Evolutionary conservation across 768 basidiomycete species (phyloP).

Genomic region (Tephrocybe sp.): DNA sequence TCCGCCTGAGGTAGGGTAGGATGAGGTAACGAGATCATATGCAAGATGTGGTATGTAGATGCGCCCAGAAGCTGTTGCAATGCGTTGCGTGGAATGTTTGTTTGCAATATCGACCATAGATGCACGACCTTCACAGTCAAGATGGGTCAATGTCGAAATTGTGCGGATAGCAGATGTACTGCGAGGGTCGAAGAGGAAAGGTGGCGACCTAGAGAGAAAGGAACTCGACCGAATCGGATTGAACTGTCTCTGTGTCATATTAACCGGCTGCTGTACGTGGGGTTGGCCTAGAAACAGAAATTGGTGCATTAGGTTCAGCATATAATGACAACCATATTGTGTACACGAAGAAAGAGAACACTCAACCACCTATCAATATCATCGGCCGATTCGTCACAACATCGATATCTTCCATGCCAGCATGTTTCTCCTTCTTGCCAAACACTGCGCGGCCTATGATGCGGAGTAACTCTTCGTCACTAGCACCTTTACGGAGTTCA

Average conservation of each 20-base stretch:
- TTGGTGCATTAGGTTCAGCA: conserved; percentile 14
- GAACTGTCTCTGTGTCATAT: background rate
- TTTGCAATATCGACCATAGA: conserved; percentile 81
- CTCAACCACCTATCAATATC: conserved; percentile 94
- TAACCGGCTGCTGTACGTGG: background rate
- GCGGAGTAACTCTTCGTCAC: conserved; percentile 59
- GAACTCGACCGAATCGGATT: background rate
- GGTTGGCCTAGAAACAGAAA: conserved; percentile 16
- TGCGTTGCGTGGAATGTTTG: conserved; percentile 62
- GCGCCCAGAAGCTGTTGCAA: conserved; percentile 72
- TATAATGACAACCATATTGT: conserved; percentile 18
- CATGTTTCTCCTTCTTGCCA: conserved; percentile 80
- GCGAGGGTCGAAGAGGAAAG: conserved; percentile 13
- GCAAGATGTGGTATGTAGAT: conserved; percentile 69
- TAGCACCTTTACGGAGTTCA: conserved; percentile 62
- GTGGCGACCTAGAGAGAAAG: background rate
- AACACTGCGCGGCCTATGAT: conserved; percentile 65
- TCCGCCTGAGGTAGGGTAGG: conserved; percentile 29
- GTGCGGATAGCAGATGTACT: conserved; percentile 26
- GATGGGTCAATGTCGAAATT: conserved; percentile 56
- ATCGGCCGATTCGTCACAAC: conserved; percentile 80
- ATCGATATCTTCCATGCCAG: conserved; percentile 81
- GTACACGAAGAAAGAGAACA: conserved; percentile 32
- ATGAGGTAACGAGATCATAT: conserved; percentile 59
- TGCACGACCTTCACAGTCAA: conserved; percentile 69